phyloP scores from a whole-genome alignment of 2,329 filamentous ascomycete species.

The Madurella fahalii region DNA sequence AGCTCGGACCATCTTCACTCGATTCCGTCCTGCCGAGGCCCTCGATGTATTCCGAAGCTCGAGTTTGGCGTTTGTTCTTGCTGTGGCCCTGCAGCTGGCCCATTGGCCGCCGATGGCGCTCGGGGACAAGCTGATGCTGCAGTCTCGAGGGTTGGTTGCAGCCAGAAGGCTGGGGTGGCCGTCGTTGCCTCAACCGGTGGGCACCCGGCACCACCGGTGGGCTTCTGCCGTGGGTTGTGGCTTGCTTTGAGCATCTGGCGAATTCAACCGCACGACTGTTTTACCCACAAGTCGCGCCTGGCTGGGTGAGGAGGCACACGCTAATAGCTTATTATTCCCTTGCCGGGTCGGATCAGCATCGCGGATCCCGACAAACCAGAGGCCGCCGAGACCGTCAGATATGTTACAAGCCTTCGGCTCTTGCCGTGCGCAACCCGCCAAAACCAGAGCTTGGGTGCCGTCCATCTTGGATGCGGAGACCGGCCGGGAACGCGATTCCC shows the following conservation, averaged over 20 bases:
- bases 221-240: slow-evolving; percentile 1
- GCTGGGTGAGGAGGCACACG: slow-evolving; percentile 9
- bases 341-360: slow-evolving; percentile 18
- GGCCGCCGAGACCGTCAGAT: not conserved
- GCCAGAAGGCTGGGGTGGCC: not conserved
- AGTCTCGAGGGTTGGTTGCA: slow-evolving; percentile 2
- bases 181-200: slow-evolving; percentile 17
- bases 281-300: slow-evolving; percentile 17
- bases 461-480: not conserved
- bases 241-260: not conserved
- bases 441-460: not conserved
- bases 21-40: slow-evolving; percentile 8
- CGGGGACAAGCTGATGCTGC: not conserved
- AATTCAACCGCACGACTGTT: slow-evolving; percentile 20
- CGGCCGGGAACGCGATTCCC: slow-evolving; percentile 5
- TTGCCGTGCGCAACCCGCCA: slow-evolving; percentile 9
- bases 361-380: slow-evolving; percentile 18
- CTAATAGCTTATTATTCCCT: slow-evolving; percentile 8
- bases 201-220: slow-evolving; percentile 14
- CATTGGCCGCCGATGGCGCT: not conserved
- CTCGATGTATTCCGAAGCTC: slow-evolving; percentile 4
- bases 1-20: not conserved
- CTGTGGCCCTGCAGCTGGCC: slow-evolving; percentile 6
- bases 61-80: slow-evolving; percentile 7
- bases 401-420: slow-evolving; percentile 1